A percentile compares a stretch with the other conserved stretches of the same genome.
Evolutionary conservation across 139 green algal species (phyloP).

Genomic region (Picochlorum sp.): DNA sequence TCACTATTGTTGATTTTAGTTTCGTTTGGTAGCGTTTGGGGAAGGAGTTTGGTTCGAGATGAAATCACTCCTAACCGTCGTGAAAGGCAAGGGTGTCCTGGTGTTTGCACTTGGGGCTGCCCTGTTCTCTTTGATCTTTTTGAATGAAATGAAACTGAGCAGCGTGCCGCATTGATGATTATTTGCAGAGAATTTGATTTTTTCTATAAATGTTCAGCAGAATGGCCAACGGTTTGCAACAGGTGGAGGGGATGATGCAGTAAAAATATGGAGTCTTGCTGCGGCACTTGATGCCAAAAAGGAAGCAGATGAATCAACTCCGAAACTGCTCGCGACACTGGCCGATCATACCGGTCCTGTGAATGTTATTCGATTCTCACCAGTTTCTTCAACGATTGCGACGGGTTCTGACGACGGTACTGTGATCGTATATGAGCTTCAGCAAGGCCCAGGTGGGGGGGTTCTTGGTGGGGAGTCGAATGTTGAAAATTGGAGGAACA

Average conservation of each 20-base stretch:
- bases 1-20: no score
- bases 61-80: no score
- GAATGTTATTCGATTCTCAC: constrained; percentile 73
- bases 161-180: not conserved
- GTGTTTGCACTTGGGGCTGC: not conserved
- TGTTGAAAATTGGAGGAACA: constrained; percentile 79
- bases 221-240: constrained; percentile 57
- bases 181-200: constrained; percentile 35
- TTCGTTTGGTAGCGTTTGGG: no score
- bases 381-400: constrained; percentile 32
- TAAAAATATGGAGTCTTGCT: constrained; percentile 61
- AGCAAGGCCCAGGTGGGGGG: constrained; percentile 24
- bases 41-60: no score
- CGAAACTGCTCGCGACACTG: constrained; percentile 65
- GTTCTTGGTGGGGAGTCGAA: constrained; percentile 24
- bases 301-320: constrained; percentile 30
- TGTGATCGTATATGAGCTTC: constrained; percentile 56
- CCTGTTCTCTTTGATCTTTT: not conserved
- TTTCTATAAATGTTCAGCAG: constrained; percentile 52
- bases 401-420: constrained; percentile 64
- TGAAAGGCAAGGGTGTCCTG: no score
- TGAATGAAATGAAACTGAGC: not conserved
- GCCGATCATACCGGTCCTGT: constrained; percentile 57
- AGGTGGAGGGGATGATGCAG: constrained; percentile 46
- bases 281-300: constrained; percentile 36